Evolutionary conservation across 73 alveolate species (phyloP), one percentile per base, ranked within the genome.

Genomic region (Loxodes magnus): DNA sequence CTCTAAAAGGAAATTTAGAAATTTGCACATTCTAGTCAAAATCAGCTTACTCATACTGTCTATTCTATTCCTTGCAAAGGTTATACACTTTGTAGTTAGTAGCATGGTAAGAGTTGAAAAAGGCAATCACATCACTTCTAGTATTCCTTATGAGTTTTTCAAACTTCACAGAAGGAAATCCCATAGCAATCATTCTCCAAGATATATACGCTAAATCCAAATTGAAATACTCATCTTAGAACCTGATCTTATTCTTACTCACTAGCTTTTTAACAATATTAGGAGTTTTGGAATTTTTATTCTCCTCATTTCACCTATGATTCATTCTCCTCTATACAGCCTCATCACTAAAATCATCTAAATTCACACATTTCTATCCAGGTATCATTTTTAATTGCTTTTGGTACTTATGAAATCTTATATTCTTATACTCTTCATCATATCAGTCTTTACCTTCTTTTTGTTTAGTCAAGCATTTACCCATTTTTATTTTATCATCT

Each of bases 171-270:
- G 92, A 73, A 35, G 99, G 98, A 52, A 61, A 94, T 15, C 98
- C 99, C 99, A 94, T 94, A 0, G 99, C 99, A 25, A 94, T 94
- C 4, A 94, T 79, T 42, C 84, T 69, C 31, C 81, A 84, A 0
- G 99, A 87, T n/a, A 86, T 83, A 58, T 76, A 86, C 5, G 94
- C 68, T 20, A 86, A 51, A 55, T 86, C 97, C 20, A 86, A 81
- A 48, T 82, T 82, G 50, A 83, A 86, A 14, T 86, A 86, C 65
- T 86, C 91, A 29, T 67, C 51, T 10, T 51, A 71, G 49, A 67
- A 86, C 39, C 97, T 30, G 17, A 76, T 37, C 52, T 86, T 85
- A 46, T 81, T 52, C 35, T 69, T 67, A 2, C 89, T 68, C 4
- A 74, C 88, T 56, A 75, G 55, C 22, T 37, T n/a, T 24, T 46